A percentile compares a stretch with the other conserved stretches of the same genome.
Conservation (phyloP, 1,284 basidiomycete genomes). For the Coniferiporia sulphurascens region DNA sequence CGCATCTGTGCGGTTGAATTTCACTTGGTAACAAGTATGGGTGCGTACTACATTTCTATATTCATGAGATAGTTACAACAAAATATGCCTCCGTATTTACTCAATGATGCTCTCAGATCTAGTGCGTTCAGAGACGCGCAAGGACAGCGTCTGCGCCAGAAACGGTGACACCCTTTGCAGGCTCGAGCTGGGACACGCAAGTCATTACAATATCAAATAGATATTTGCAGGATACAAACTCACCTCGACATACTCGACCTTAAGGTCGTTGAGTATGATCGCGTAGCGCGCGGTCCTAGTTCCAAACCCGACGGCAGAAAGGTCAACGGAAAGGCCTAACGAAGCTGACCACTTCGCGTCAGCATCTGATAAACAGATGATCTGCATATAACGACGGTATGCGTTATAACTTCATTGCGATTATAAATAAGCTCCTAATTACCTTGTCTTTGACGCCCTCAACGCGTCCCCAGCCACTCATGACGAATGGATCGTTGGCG, state of each 20-base stretch:
- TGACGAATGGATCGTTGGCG: constrained; percentile 74
- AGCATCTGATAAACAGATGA: constrained; percentile 63
- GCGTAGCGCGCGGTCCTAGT: constrained; percentile 68
- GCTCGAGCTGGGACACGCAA: constrained; percentile 40
- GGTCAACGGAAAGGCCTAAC: constrained; percentile 60
- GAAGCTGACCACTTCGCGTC: constrained; percentile 59
- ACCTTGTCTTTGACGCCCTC: constrained; percentile 71
- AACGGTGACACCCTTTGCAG: constrained; percentile 49
- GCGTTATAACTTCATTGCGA: neutral
- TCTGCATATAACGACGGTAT: constrained; percentile 33
- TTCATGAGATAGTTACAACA: neutral
- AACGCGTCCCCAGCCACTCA: constrained; percentile 72
- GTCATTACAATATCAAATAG: neutral
- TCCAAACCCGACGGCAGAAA: constrained; percentile 53
- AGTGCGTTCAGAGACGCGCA: constrained; percentile 37
- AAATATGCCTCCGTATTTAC: neutral
- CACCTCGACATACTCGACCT: constrained; percentile 60
- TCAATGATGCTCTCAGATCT: neutral
- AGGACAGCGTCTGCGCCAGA: constrained; percentile 67
- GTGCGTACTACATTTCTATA: neutral
- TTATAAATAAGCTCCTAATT: neutral
- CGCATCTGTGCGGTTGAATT: neutral
- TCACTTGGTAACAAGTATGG: neutral
- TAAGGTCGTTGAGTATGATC: constrained; percentile 65
- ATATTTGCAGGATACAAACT: constrained; percentile 22